Conservation (phyloP, 345 rosid genomes). For the Acer yangbiense region DNA sequence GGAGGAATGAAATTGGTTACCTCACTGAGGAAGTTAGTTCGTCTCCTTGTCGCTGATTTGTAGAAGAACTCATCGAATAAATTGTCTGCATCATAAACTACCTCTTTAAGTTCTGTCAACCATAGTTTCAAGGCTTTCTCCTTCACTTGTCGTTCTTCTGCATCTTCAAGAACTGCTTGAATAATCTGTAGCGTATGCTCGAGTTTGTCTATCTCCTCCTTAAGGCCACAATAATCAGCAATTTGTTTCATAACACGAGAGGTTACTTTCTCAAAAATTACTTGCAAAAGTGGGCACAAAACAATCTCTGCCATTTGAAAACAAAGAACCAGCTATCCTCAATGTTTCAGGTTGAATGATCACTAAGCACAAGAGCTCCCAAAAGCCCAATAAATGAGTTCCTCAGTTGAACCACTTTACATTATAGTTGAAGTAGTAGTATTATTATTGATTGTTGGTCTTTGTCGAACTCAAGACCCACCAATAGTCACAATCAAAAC, state of each 20-base stretch:
- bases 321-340: background rate
- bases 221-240: background rate
- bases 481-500: too few species aligned
- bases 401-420: too few species aligned
- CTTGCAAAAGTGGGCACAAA: conserved; percentile 24
- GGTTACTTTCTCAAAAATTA: conserved; percentile 18
- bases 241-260: background rate
- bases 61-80: conserved; percentile 23
- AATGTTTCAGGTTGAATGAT: background rate
- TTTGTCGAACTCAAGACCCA: background rate
- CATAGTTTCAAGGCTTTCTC: conserved; percentile 21
- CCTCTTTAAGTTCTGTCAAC: conserved; percentile 22
- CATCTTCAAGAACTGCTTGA: conserved; percentile 28
- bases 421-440: too few species aligned
- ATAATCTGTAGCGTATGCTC: background rate
- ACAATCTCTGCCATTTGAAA: conserved; percentile 10
- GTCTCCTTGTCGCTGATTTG: too few species aligned
- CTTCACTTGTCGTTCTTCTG: conserved; percentile 20
- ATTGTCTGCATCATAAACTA: conserved; percentile 21
- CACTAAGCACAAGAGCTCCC: background rate
- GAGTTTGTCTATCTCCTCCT: conserved; percentile 12
- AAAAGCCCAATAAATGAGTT: too few species aligned
- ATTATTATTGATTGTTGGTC: too few species aligned
- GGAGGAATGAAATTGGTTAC: background rate
- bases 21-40: background rate